Evolutionary conservation across 225 moss, liverwort and hornwort genomes (phyloP), one percentile per base, ranked within the genome.

Genomic region (Polytrichum commune): DNA sequence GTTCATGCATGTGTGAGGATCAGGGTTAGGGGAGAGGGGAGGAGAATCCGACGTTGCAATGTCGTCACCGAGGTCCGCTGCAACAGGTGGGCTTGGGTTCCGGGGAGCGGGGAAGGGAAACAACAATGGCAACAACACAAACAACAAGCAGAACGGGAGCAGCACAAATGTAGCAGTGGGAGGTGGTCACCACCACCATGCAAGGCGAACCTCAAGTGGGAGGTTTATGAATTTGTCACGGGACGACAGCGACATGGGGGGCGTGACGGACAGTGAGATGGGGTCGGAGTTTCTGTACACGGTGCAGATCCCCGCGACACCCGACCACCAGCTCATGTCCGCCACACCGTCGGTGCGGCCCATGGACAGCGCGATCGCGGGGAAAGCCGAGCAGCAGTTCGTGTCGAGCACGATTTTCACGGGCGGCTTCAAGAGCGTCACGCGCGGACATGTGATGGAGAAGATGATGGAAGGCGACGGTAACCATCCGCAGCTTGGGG

Each of bases 371-470:
- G 81, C 64, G 4, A 86, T 85, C 5, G 86, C 89, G 1, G 84
- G 80, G 0, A 93, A 93, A 62, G 83, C 84, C 1, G 90, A 96
- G 81, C 96, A 96, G 80, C 86, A 96, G 65, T 93, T 96, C 28
- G 96, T 96, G 3, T 86, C 96, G 0, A 92, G 85, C 74, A 93
- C 96, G 28, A 93, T 96, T 80, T 96, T 96, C 70, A 93, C 92
- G 0, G 96, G 96, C 2, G 96, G 96, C 0, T 96, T 90, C 62
- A 92, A 93, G 29, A 82, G 77, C 2, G 84, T 75, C 63, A 87
- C 96, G 1, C 82, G 96, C 20, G 96, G 96, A 4, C 96, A 96
- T 38, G 78, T 84, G 10, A 93, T 93, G 90, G 93, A 96, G 61
- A 92, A 92, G 78, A 82, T 92, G 75, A 89, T 83, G 62, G 90